Evolutionary conservation across 2,329 filamentous ascomycete genomes (phyloP).

Genomic region (Calonectria multiphialidica): DNA sequence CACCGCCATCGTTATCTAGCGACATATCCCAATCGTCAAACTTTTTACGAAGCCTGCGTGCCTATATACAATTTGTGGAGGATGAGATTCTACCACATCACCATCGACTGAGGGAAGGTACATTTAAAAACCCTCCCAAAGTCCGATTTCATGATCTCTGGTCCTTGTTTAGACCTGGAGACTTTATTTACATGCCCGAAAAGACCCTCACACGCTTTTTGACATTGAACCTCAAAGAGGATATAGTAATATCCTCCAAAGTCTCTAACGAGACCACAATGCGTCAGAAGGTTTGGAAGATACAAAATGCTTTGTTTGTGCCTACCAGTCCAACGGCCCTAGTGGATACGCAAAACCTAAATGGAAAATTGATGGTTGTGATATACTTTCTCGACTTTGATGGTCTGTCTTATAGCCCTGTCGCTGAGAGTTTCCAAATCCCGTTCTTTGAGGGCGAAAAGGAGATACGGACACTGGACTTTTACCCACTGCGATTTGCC

Average conservation of each 20-base stretch:
- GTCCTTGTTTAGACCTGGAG: conserved; percentile 13
- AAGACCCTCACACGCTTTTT: background rate
- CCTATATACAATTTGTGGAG: conserved; percentile 3
- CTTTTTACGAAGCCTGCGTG: too few species aligned
- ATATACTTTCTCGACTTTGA: conserved; percentile 7
- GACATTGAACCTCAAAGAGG: background rate
- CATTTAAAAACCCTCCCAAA: background rate
- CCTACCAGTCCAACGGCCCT: background rate
- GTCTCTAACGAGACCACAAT: background rate
- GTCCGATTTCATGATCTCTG: conserved; percentile 11
- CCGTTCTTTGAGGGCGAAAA: conserved; percentile 2
- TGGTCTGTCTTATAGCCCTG: background rate
- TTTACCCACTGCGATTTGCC: background rate
- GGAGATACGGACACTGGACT: background rate
- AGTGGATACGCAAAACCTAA: too few species aligned
- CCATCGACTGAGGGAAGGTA: background rate
- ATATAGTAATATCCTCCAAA: background rate
- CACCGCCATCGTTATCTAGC: too few species aligned
- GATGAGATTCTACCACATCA: background rate
- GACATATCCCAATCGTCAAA: too few species aligned
- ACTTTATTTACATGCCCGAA: conserved; percentile 3
- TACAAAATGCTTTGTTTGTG: background rate
- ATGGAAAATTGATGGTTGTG: too few species aligned
- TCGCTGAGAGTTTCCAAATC: background rate
- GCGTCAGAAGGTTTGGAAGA: conserved; percentile 8